phyloP scores from a whole-genome alignment of 1,139 yeast species.

The Geotrichum bryndzae region DNA sequence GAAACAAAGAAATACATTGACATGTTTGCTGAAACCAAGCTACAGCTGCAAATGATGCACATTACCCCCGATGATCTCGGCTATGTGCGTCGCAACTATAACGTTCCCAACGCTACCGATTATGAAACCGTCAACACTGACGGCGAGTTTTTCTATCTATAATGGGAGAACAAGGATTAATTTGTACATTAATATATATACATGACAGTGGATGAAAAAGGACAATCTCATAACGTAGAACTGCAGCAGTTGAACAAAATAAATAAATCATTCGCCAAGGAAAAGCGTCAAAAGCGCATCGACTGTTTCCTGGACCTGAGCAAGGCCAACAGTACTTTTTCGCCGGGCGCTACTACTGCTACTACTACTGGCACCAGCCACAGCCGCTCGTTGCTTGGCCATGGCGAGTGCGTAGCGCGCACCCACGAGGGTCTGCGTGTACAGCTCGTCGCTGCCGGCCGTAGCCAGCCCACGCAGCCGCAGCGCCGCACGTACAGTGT shows the following conservation, averaged over 20 bases:
- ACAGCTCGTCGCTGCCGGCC: background rate
- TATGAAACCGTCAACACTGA: conserved; percentile 20
- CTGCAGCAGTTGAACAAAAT: background rate
- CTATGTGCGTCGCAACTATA: conserved; percentile 21
- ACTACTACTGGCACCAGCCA: background rate
- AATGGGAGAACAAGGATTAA: background rate
- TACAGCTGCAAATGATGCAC: conserved; percentile 58
- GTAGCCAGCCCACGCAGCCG: conserved; percentile 6
- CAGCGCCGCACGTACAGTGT: conserved; percentile 8
- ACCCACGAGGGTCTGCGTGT: conserved; percentile 4
- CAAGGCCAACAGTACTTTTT: background rate
- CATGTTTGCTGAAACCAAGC: conserved; percentile 53
- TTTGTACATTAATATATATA: background rate
- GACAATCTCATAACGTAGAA: background rate
- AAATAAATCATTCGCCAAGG: background rate
- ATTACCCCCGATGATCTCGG: conserved; percentile 40
- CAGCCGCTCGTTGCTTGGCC: background rate
- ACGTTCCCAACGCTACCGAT: conserved; percentile 1
- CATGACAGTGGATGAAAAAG: background rate
- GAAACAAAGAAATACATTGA: conserved; percentile 58
- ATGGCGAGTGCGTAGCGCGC: conserved; percentile 5
- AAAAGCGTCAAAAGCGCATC: background rate
- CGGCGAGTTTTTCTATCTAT: conserved; percentile 29
- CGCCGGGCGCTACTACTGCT: background rate
- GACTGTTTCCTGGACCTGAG: conserved; percentile 9